Evolutionary conservation across 257 asterid species (phyloP).

Genomic region (Fraxinus cuspidata): DNA sequence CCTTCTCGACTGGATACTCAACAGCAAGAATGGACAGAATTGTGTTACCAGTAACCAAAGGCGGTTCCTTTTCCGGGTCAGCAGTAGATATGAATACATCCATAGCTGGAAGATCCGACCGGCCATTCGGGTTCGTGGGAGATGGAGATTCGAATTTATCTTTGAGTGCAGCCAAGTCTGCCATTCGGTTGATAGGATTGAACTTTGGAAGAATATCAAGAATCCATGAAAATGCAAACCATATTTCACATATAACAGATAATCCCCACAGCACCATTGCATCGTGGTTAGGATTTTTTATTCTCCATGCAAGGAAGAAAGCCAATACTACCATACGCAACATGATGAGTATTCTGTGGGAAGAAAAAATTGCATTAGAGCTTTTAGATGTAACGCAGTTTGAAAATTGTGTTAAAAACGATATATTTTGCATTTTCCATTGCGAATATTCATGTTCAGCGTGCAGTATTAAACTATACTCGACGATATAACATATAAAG

Average conservation of each 20-base stretch:
- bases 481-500: background rate
- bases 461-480: too few species aligned
- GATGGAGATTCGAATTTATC: constrained; percentile 73
- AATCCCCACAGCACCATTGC: constrained; percentile 94
- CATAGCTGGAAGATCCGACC: constrained; percentile 90
- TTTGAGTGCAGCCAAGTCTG: constrained; percentile 66
- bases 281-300: constrained; percentile 65
- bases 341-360: constrained; percentile 63
- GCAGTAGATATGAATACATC: constrained; percentile 93
- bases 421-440: too few species aligned
- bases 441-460: too few species aligned
- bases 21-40: constrained; percentile 78
- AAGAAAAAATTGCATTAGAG: background rate
- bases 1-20: constrained; percentile 86
- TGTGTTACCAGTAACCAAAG: constrained; percentile 84
- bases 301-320: constrained; percentile 72
- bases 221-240: constrained; percentile 97
- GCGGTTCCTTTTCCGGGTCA: constrained; percentile 97
- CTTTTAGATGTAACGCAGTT: too few species aligned
- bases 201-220: constrained; percentile 91
- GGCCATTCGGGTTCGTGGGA: constrained; percentile 67
- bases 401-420: too few species aligned
- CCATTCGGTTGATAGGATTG: constrained; percentile 84
- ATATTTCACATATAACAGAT: constrained; percentile 80
- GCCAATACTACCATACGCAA: constrained; percentile 56